phyloP scores from a whole-genome alignment of 75 land plant genomes.

The Adiantum capillusveneris region DNA sequence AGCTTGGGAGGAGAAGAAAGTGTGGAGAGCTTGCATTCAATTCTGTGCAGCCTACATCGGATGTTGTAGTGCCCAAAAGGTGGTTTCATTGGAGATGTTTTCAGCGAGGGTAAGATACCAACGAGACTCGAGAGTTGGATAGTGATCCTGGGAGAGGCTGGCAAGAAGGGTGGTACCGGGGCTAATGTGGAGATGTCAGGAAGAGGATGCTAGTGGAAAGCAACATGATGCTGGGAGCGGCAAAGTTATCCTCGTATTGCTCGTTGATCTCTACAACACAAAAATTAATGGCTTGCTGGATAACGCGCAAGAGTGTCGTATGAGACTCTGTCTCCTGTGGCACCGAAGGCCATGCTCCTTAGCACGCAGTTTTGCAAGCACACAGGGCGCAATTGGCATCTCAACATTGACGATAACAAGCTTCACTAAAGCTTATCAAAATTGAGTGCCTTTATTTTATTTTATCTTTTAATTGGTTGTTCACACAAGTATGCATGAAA shows the following conservation, averaged over 20 bases:
- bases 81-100: slow-evolving; percentile 44
- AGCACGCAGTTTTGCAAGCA: too few relatives aligned
- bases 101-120: slow-evolving; percentile 89
- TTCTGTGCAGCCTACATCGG: too few relatives aligned
- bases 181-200: slow-evolving; percentile 44
- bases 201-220: slow-evolving; percentile 63
- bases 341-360: slow-evolving; percentile 54
- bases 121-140: slow-evolving; percentile 30
- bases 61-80: slow-evolving; percentile 67
- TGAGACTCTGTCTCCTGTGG: slow-evolving; percentile 53
- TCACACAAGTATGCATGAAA: too few relatives aligned
- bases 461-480: too few relatives aligned
- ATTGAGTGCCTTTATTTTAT: too few relatives aligned
- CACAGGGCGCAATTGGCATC: too few relatives aligned
- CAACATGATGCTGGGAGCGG: slow-evolving; percentile 40
- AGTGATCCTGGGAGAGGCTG: slow-evolving; percentile 51
- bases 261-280: slow-evolving; percentile 14
- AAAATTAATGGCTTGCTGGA: slow-evolving; percentile 71
- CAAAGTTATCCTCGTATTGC: slow-evolving; percentile 18
- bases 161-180: slow-evolving; percentile 50
- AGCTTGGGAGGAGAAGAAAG: too few relatives aligned
- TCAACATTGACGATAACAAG: too few relatives aligned
- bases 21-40: too few relatives aligned
- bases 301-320: slow-evolving; percentile 69
- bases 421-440: too few relatives aligned